phyloP scores from a whole-genome alignment of 176 grass and related monocot species.

The Pontederia crassipes region DNA sequence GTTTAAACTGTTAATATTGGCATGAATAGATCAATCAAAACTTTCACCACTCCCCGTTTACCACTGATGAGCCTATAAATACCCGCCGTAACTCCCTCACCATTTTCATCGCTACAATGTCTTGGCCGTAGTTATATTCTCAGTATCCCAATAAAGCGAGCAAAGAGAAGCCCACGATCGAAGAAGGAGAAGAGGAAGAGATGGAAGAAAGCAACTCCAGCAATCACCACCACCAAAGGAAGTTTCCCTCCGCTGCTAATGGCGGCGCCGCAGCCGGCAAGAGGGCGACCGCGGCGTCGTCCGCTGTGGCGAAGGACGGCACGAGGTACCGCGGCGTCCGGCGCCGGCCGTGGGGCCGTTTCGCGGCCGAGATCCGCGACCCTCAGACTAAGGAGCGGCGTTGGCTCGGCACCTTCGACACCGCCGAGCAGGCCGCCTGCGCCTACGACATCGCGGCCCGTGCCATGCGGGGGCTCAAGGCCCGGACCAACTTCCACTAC shows the following conservation, averaged over 20 bases:
- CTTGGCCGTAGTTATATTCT: background rate
- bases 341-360: slow-evolving; percentile 84
- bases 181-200: background rate
- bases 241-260: slow-evolving; percentile 13
- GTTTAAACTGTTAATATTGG: background rate
- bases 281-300: background rate
- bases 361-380: slow-evolving; percentile 91
- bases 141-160: background rate
- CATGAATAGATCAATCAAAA: slow-evolving; percentile 23
- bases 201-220: slow-evolving; percentile 18
- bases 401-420: slow-evolving; percentile 97
- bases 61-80: slow-evolving; percentile 16
- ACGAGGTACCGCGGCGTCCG: slow-evolving; percentile 79
- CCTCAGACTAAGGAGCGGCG: slow-evolving; percentile 76
- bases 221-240: slow-evolving; percentile 12
- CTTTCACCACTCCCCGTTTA: background rate
- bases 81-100: background rate
- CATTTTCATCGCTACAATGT: background rate
- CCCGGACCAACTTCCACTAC: slow-evolving; percentile 86
- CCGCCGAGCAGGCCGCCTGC: slow-evolving; percentile 89
- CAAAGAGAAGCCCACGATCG: background rate
- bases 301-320: slow-evolving; percentile 6
- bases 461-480: slow-evolving; percentile 83
- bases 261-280: slow-evolving; percentile 18
- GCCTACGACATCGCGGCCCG: slow-evolving; percentile 93